Base-by-base conservation (phyloP, 2,329 filamentous ascomycete species). In the Incumbomyces delicatus region DNA sequence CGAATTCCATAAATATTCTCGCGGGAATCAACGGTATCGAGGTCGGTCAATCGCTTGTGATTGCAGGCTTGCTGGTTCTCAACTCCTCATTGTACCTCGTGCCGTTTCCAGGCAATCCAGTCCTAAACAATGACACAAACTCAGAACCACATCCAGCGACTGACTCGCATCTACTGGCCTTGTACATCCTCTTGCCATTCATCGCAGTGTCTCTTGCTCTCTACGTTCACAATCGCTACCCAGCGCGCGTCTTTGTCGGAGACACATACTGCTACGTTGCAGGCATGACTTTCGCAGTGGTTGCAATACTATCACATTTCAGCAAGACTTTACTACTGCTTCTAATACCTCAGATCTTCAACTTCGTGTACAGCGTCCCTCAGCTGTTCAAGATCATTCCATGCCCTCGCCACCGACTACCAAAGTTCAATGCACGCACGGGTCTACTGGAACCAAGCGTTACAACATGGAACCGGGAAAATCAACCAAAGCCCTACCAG, bases 221-320 rank as follows among this genome's bases (percentile, higher is more conserved):
- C 13, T 77, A 92, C 60, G 79, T 70, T 63, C 89, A 98, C 71
- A 98, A 98, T 67, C 94, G 88, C 86, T 98, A 88, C 62, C 92
- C 92, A 0, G 87, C 90, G 18, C 82, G 81, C 58, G 92, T 96
- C 8, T 98, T 98, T 61, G 90, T 96, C 8, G 92, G 92, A 47
- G 92, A 98, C 66, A 98, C 92, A 3, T 98, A 96, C 75, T 98
- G 92, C 75, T 98, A 98, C 70, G 95, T 98, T 66, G 92, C 92
- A 1, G 92, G 92, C 56, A 98, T 98, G 88, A 86, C 96, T 33
- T 98, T 98, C 63, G 92, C 90, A 45, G 89, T 95, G 37, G 92
- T 96, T 54, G 88, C 87, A 53, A 96, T 98, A 60, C 76, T 95
- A 44, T 92, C 92, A 18, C 92, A 98, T 70, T 98, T 98, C 70